Evolutionary conservation across 306 rosid genomes (phyloP).

Genomic region (Glycine soja): DNA sequence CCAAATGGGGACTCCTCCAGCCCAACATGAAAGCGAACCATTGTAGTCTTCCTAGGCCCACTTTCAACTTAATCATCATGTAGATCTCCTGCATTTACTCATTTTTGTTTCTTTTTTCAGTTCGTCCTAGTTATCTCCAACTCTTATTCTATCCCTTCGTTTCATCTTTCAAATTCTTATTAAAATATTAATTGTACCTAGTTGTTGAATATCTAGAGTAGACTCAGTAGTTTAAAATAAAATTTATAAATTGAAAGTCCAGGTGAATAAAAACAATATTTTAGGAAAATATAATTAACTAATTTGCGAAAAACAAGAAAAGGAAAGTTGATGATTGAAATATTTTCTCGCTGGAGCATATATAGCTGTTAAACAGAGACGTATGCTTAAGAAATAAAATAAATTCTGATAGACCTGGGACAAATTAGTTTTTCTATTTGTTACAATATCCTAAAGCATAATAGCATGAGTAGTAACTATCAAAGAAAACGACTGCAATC

Average conservation of each 20-base stretch:
- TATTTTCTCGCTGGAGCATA: no score
- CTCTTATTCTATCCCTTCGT: neutral
- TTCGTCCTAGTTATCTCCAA: conserved; percentile 15
- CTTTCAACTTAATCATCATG: conserved; percentile 35
- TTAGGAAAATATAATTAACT: no score
- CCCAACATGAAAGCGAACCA: conserved; percentile 59
- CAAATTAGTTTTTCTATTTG: neutral
- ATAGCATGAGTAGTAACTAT: conserved; percentile 5
- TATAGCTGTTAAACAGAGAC: conserved; percentile 14
- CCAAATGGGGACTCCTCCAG: conserved; percentile 54
- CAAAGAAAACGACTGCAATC: conserved; percentile 18
- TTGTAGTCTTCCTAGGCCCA: conserved; percentile 38
- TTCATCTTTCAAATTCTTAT: neutral
- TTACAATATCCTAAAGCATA: conserved; percentile 3
- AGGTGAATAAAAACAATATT: neutral
- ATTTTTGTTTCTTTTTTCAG: conserved; percentile 15
- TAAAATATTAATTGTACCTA: neutral
- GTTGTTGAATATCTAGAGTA: neutral
- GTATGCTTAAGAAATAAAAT: neutral
- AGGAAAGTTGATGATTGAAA: no score
- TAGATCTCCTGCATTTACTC: conserved; percentile 3
- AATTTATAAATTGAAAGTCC: neutral
- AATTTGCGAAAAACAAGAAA: no score
- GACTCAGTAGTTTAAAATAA: neutral
- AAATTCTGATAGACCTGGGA: neutral